A percentile compares a stretch with the other conserved stretches of the same genome.
These are phyloP conservation scores for Plectosphaerella cucumerina DNA, from an alignment of 2,329 filamentous ascomycete species.

Conservation along the genomic window DNA sequence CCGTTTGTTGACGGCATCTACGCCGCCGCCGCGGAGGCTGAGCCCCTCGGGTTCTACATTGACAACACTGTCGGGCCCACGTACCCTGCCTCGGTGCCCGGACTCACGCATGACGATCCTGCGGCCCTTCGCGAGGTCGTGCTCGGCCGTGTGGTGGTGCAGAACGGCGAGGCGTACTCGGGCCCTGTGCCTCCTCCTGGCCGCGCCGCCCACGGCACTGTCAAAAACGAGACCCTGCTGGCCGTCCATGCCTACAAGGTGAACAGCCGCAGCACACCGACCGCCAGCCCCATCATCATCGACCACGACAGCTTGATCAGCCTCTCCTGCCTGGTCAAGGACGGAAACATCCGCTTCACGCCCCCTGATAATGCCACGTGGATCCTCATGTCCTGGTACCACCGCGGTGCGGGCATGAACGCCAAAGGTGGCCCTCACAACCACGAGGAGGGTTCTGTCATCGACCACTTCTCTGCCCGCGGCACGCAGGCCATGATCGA, in stretches of 20 bases:
- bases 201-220: background rate
- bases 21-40: conserved; percentile 3
- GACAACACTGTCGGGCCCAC: conserved; percentile 7
- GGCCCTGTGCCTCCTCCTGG: conserved; percentile 4
- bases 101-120: conserved; percentile 2
- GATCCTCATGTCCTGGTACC: conserved; percentile 6
- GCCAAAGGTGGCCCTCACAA: conserved; percentile 7
- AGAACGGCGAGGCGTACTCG: conserved; percentile 1
- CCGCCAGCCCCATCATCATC: conserved; percentile 5
- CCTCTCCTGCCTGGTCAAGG: background rate
- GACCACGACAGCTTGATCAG: conserved; percentile 4
- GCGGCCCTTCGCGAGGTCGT: conserved; percentile 4
- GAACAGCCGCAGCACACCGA: conserved; percentile 1
- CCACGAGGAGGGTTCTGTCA: conserved; percentile 5
- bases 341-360: conserved; percentile 6
- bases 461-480: conserved; percentile 7
- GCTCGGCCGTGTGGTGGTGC: background rate
- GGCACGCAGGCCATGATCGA: conserved; percentile 6
- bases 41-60: conserved; percentile 6
- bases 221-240: conserved; percentile 7
- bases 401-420: conserved; percentile 5
- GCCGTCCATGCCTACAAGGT: conserved; percentile 8
- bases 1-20: conserved; percentile 7
- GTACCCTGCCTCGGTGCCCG: conserved; percentile 7
- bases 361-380: conserved; percentile 8